Conservation (phyloP, 1,139 yeast species). For the Fermentozyma sake region DNA sequence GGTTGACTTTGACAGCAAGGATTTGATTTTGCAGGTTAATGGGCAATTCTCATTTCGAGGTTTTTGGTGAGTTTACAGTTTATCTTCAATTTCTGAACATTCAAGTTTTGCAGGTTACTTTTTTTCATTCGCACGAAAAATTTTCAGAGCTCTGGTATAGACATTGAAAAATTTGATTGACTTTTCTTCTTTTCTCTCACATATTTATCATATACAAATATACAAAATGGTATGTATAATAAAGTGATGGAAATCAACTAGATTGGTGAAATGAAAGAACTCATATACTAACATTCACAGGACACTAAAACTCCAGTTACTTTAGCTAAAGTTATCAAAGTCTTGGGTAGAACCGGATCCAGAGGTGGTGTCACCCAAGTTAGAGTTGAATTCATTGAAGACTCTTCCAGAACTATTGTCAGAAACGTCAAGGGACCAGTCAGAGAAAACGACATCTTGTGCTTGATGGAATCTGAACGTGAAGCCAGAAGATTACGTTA, state of each 20-base stretch:
- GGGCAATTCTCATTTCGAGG: too few species aligned
- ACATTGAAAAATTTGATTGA: slow-evolving; percentile 1
- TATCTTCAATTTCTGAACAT: too few species aligned
- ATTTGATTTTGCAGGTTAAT: too few species aligned
- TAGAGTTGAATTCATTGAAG: slow-evolving; percentile 99
- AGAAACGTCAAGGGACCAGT: slow-evolving; percentile 99
- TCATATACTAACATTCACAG: slow-evolving; percentile 27
- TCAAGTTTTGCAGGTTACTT: slow-evolving; percentile 2
- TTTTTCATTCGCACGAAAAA: slow-evolving; percentile 5
- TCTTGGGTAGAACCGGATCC: slow-evolving; percentile 99
- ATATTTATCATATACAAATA: slow-evolving; percentile 12
- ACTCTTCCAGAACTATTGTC: slow-evolving; percentile 96
- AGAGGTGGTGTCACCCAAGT: slow-evolving; percentile 99
- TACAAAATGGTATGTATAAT: slow-evolving; percentile 22
- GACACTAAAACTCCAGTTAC: slow-evolving; percentile 95
- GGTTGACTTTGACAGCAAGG: too few species aligned
- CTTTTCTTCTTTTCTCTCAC: slow-evolving; percentile 9
- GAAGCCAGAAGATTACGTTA: slow-evolving; percentile 83
- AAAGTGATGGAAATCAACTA: neutral
- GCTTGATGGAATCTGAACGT: slow-evolving; percentile 99
- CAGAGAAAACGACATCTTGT: slow-evolving; percentile 98
- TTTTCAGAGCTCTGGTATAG: slow-evolving; percentile 3
- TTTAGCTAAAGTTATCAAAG: slow-evolving; percentile 99
- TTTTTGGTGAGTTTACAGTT: too few species aligned
- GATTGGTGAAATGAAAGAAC: too few species aligned